These are phyloP conservation scores for Fomitopsis betulina DNA, from an alignment of 1,284 basidiomycete genomes.

Conservation along the genomic window DNA sequence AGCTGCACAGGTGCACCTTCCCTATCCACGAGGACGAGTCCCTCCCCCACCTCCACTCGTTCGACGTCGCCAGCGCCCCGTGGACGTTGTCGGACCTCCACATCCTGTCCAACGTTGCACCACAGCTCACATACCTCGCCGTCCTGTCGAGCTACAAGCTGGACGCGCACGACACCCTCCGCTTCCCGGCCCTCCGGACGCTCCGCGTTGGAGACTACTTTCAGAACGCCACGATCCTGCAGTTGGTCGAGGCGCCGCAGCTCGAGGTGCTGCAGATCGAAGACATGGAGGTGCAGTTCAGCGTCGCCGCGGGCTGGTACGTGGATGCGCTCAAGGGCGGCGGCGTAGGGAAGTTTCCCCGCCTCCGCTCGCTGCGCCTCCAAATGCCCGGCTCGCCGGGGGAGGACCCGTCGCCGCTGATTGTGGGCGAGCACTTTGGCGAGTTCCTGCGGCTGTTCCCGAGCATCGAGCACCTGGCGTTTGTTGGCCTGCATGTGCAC, in stretches of 20 bases:
- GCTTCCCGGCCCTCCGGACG: slow-evolving; percentile 1
- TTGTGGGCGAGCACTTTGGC: slow-evolving; percentile 1
- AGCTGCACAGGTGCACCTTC: slow-evolving; percentile 2
- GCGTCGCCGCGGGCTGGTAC: slow-evolving; percentile 2
- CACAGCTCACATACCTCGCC: slow-evolving; percentile 1
- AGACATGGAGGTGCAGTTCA: slow-evolving; percentile 3
- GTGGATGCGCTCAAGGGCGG: slow-evolving; percentile 3
- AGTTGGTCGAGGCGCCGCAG: background rate
- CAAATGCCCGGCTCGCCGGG: slow-evolving; percentile 3
- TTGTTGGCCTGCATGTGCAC: slow-evolving; percentile 1
- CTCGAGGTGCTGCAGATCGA: slow-evolving; percentile 7
- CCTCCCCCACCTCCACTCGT: background rate
- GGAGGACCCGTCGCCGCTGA: slow-evolving; percentile 5
- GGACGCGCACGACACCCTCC: background rate
- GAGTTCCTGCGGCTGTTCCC: slow-evolving; percentile 1
- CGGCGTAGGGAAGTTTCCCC: slow-evolving; percentile 1
- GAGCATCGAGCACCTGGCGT: slow-evolving; percentile 3
- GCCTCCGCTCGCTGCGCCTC: slow-evolving; percentile 3
- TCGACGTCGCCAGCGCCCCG: slow-evolving; percentile 1
- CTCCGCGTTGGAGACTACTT: slow-evolving; percentile 3
- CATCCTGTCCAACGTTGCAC: background rate
- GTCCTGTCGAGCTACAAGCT: slow-evolving; percentile 4
- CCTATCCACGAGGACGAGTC: background rate
- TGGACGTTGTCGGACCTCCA: slow-evolving; percentile 4
- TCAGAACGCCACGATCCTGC: slow-evolving; percentile 3